Evolutionary conservation across 306 rosid species (phyloP).

Genomic region (Gillenia trifoliata): DNA sequence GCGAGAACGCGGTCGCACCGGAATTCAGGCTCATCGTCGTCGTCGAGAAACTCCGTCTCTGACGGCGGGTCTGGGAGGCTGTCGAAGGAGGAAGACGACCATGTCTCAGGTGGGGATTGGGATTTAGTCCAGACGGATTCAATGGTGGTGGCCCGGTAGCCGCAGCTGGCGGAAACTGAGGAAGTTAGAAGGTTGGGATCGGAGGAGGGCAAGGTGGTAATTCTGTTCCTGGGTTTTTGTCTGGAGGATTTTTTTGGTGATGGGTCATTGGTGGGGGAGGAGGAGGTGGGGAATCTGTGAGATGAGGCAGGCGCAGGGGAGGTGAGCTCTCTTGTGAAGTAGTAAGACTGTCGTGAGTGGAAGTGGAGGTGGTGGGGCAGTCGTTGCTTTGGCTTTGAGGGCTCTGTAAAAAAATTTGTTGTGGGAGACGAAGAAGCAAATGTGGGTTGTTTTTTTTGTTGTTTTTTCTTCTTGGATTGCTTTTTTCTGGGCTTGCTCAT

Average conservation of each 20-base stretch:
- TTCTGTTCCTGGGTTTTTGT: constrained; percentile 35
- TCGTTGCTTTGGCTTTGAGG: background rate
- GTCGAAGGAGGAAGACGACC: constrained; percentile 28
- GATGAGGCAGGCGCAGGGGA: constrained; percentile 18
- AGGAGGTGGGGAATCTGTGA: constrained; percentile 25
- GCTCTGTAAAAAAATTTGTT: background rate
- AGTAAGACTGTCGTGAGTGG: constrained; percentile 75
- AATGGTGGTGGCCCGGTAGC: constrained; percentile 37
- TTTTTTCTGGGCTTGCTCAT: constrained; percentile 50
- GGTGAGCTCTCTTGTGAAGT: constrained; percentile 62
- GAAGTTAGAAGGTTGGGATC: constrained; percentile 30
- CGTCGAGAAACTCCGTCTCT: constrained; percentile 12
- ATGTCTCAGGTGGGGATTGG: constrained; percentile 31
- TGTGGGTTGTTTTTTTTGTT: constrained; percentile 13
- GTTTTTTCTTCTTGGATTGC: constrained; percentile 34
- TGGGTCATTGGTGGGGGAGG: constrained; percentile 28
- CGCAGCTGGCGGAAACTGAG: constrained; percentile 41
- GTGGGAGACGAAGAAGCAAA: background rate
- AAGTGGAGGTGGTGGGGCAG: constrained; percentile 7
- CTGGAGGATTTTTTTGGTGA: constrained; percentile 51
- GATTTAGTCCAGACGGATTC: constrained; percentile 61
- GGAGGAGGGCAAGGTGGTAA: constrained; percentile 20
- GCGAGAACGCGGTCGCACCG: constrained; percentile 70
- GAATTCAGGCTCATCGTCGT: constrained; percentile 42
- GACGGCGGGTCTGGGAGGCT: constrained; percentile 32